Percentiles rank a stretch among this genome's conserved stretches.
phyloP scores from a whole-genome alignment of 1,284 basidiomycete genomes.

The Rhodotorula glutinis region DNA sequence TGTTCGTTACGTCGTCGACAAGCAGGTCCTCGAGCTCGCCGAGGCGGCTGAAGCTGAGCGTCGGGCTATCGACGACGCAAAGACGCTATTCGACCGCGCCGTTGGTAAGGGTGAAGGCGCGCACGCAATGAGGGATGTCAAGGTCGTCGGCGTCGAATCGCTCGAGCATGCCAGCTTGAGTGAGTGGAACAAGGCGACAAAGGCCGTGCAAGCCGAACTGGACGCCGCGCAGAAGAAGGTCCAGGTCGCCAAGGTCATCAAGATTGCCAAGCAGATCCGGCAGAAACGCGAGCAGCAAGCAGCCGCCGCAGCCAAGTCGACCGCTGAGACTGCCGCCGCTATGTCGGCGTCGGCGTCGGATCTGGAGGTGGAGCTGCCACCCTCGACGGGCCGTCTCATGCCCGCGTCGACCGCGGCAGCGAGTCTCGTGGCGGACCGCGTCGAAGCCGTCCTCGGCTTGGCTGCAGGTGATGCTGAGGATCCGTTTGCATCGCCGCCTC shows the following conservation, averaged over 20 bases:
- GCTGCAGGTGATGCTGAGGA: not conserved
- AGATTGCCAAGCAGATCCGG: slow-evolving; percentile 27
- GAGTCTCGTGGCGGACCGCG: not conserved
- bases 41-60: slow-evolving; percentile 41
- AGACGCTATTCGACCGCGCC: slow-evolving; percentile 60
- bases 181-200: slow-evolving; percentile 7
- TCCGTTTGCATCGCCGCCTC: not conserved
- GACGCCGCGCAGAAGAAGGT: slow-evolving; percentile 18
- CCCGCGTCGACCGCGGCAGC: slow-evolving; percentile 8
- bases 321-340: not conserved
- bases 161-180: slow-evolving; percentile 44
- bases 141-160: slow-evolving; percentile 55
- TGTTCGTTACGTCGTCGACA: slow-evolving; percentile 56
- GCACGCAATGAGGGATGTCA: slow-evolving; percentile 51
- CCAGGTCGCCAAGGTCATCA: slow-evolving; percentile 11
- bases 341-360: too few species aligned
- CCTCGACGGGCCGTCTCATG: slow-evolving; percentile 19
- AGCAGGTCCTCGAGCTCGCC: slow-evolving; percentile 50
- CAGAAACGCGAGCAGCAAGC: slow-evolving; percentile 8
- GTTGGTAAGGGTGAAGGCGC: slow-evolving; percentile 54
- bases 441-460: slow-evolving; percentile 9
- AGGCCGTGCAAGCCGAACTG: slow-evolving; percentile 17
- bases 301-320: not conserved
- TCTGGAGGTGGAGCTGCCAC: not conserved
- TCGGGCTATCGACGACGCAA: slow-evolving; percentile 42